Evolutionary conservation across 2,329 filamentous ascomycete genomes (phyloP), one percentile per base, ranked within the genome.

Genomic region (Arthrobotrys conoides): DNA sequence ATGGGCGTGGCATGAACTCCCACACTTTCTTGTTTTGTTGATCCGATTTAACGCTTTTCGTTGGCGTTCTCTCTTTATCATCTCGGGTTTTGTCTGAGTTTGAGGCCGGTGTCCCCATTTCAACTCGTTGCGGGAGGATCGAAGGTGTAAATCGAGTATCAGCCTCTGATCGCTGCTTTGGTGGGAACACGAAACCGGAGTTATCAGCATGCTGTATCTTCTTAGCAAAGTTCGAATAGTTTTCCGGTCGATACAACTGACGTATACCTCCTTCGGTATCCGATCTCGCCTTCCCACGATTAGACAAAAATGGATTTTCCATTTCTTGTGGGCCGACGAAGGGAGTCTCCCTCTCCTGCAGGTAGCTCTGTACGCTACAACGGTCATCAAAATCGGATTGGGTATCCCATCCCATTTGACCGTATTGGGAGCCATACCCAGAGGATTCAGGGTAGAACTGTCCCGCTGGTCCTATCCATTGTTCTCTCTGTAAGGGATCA

Each of bases 231-330:
- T 6, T 76, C 9, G 72, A 61, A 33, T 30, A 51, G 36, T 36
- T 71, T 38, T 67, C 67, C 20, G 59, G 33, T 30, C 73, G 44
- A 30, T 77, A 77, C 22, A 71, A 67, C n/a, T 77, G 67, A 22
- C 73, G 49, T 41, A 77, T 71, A 3, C 68, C 61, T 5, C 68
- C 67, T 55, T 77, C 67, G 18, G 67, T 77, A 71, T 77, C 73
- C 12, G 61, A 77, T 68, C 73, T 30, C n/a, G 73, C 73, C 36
- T 68, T 71, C 10, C 30, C 22, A 12, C 67, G 67, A 48, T 12
- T 16, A 22, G 67, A 55, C 12, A 68, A 8, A 20, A 71, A 77
- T 12, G 73, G 67, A 30, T 77, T 77, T 20, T 77, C 73, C 41
- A 59, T 53, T n/a, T 77, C 73, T 4, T 59, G 44, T 14, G 49